phyloP scores from a whole-genome alignment of 225 moss, liverwort and hornwort species.

The Asterella californica region DNA sequence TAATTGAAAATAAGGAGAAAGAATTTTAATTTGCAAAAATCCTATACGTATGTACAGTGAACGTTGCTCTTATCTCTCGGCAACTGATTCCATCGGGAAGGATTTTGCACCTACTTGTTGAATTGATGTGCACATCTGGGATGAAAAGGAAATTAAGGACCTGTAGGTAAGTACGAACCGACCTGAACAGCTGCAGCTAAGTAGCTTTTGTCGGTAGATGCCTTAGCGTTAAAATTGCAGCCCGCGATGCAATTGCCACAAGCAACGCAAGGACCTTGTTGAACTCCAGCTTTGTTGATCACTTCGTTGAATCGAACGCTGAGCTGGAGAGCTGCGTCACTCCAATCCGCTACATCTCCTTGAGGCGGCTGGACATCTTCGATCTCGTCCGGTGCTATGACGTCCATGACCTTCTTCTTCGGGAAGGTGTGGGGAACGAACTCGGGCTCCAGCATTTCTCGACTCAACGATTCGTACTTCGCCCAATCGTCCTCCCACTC shows the following conservation, averaged over 20 bases:
- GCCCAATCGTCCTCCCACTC: slow-evolving; percentile 26
- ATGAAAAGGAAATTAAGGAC: too few species aligned
- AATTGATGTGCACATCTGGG: too few species aligned
- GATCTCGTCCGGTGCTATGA: slow-evolving; percentile 7
- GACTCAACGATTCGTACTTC: background rate
- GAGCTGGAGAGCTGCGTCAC: background rate
- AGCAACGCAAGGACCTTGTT: slow-evolving; percentile 12
- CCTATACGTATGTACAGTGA: too few species aligned
- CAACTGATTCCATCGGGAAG: too few species aligned
- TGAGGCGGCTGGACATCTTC: slow-evolving; percentile 2
- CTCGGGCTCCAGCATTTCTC: slow-evolving; percentile 7
- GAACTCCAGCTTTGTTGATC: slow-evolving; percentile 10
- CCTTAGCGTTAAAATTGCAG: slow-evolving; percentile 23
- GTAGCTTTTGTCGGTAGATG: slow-evolving; percentile 27
- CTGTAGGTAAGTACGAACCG: background rate
- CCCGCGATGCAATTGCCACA: slow-evolving; percentile 30
- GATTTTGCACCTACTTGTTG: too few species aligned
- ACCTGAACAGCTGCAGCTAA: slow-evolving; percentile 25
- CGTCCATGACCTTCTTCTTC: slow-evolving; percentile 21
- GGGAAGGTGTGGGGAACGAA: slow-evolving; percentile 15
- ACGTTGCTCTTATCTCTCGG: too few species aligned
- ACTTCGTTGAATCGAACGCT: background rate
- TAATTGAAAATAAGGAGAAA: too few species aligned
- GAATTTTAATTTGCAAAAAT: too few species aligned
- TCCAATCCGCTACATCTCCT: too few species aligned